phyloP scores from a whole-genome alignment of 257 asterid species.

The Osmanthus fragrans region DNA sequence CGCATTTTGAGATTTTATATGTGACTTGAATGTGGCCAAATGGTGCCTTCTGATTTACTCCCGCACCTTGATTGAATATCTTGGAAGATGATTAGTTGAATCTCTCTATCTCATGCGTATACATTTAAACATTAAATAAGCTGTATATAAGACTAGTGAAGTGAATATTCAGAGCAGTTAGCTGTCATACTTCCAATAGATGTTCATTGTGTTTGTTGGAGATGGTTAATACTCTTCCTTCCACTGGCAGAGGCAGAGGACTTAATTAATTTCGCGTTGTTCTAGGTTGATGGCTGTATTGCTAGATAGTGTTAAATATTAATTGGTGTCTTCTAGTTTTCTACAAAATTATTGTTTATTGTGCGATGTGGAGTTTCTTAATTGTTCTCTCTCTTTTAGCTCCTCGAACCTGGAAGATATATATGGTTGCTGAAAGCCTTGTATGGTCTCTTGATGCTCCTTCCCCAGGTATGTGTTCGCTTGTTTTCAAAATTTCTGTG shows the following conservation, averaged over 20 bases:
- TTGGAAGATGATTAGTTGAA: neutral
- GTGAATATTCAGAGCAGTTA: too few relatives aligned
- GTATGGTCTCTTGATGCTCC: slow-evolving; percentile 95
- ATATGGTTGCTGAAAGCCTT: slow-evolving; percentile 90
- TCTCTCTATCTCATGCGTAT: neutral
- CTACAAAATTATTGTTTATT: slow-evolving; percentile 1
- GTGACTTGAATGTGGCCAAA: neutral
- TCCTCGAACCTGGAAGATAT: slow-evolving; percentile 97
- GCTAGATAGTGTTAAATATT: neutral
- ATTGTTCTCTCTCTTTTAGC: slow-evolving; percentile 55
- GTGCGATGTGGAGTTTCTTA: neutral
- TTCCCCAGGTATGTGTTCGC: slow-evolving; percentile 77
- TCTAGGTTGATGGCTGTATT: neutral
- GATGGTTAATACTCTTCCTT: too few relatives aligned
- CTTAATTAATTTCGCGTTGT: neutral
- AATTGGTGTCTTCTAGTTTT: neutral
- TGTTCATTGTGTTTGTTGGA: neutral
- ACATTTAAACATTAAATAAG: too few relatives aligned
- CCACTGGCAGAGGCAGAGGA: neutral
- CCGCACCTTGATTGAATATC: neutral
- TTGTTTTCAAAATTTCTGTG: slow-evolving; percentile 1
- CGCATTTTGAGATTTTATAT: too few relatives aligned
- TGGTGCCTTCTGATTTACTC: neutral
- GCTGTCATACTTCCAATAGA: neutral
- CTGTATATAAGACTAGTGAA: neutral